Percentiles rank a stretch among this genome's conserved stretches.
Evolutionary conservation across 192 early-diverging fungal genomes (phyloP).

Genomic region (Diversispora eburnea): DNA sequence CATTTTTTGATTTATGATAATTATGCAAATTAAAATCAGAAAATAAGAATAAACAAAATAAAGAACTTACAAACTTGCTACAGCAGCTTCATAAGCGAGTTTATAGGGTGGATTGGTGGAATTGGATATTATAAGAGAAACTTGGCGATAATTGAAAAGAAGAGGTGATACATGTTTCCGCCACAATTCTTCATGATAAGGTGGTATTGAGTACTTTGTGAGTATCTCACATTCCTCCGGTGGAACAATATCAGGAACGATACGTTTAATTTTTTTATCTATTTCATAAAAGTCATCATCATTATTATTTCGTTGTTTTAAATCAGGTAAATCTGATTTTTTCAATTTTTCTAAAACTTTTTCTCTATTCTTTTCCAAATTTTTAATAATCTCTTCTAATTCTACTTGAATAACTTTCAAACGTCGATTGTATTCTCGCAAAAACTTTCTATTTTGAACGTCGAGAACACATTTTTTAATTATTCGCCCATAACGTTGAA

Average conservation of each 20-base stretch:
- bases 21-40: no score
- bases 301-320: neutral
- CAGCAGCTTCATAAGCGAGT: slow-evolving; percentile 25
- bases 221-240: neutral
- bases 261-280: neutral
- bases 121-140: neutral
- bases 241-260: neutral
- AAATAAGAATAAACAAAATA: no score
- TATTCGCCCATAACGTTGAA: slow-evolving; percentile 18
- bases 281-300: neutral
- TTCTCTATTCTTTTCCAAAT: neutral
- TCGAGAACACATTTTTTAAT: slow-evolving; percentile 19
- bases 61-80: slow-evolving; percentile 10
- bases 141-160: neutral
- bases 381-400: neutral
- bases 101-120: slow-evolving; percentile 22
- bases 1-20: no score
- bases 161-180: neutral
- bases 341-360: slow-evolving; percentile 14
- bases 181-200: slow-evolving; percentile 1
- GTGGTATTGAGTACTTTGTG: slow-evolving; percentile 1
- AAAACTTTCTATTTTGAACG: slow-evolving; percentile 27
- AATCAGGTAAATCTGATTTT: neutral
- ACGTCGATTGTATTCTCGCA: neutral
- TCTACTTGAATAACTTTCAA: neutral